Conservation (phyloP, 257 asterid species). For the Capsicum pubescens region DNA sequence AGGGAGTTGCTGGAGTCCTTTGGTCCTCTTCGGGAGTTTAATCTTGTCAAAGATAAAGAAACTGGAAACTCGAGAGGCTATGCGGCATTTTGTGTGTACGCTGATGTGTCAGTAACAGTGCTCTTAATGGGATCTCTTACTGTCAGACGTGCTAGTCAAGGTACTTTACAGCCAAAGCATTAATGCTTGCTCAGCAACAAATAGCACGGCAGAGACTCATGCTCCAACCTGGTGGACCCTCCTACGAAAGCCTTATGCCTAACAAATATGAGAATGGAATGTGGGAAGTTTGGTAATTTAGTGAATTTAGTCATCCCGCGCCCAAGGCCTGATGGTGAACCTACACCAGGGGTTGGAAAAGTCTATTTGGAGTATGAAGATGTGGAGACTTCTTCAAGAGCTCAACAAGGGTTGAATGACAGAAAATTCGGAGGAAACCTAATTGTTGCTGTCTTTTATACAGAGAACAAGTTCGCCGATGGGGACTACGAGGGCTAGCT, state of each 20-base stretch:
- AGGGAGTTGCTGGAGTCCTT: constrained; percentile 97
- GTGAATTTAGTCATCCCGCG: constrained; percentile 85
- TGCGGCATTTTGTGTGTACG: constrained; percentile 90
- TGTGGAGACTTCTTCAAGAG: constrained; percentile 72
- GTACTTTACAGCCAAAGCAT: constrained; percentile 60
- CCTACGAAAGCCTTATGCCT: constrained; percentile 89
- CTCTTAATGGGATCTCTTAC: constrained; percentile 98
- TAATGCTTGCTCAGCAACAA: constrained; percentile 95
- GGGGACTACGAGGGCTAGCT: constrained; percentile 74
- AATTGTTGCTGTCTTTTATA: constrained; percentile 83
- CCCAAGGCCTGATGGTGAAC: constrained; percentile 69
- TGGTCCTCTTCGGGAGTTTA: constrained; percentile 95
- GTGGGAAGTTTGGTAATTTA: constrained; percentile 50
- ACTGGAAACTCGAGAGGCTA: constrained; percentile 98
- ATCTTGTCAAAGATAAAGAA: constrained; percentile 95
- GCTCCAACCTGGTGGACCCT: constrained; percentile 60
- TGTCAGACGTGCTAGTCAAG: constrained; percentile 72
- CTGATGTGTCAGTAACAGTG: constrained; percentile 90
- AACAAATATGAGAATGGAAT: constrained; percentile 49
- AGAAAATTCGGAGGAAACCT: constrained; percentile 89
- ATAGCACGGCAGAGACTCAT: constrained; percentile 85
- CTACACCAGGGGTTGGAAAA: constrained; percentile 91
- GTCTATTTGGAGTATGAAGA: constrained; percentile 69
- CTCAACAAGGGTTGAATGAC: constrained; percentile 82
- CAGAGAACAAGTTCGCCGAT: constrained; percentile 76